These are phyloP conservation scores for Penicillium ochrochloron DNA, from an alignment of 495 filamentous ascomycete genomes.

Conservation along the genomic window DNA sequence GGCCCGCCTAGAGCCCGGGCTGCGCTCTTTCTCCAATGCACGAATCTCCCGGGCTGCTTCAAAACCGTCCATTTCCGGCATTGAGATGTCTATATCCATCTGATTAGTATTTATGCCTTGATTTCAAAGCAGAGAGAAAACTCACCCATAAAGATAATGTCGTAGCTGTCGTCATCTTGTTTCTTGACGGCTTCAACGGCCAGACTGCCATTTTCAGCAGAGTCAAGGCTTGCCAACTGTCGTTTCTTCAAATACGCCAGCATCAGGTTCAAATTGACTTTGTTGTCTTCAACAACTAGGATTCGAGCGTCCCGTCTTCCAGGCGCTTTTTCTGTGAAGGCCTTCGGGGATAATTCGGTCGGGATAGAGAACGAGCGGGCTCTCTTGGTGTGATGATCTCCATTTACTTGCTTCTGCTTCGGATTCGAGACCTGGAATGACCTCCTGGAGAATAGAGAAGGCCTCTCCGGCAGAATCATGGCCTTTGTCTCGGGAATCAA, in stretches of 20 bases:
- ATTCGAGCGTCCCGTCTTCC: constrained; percentile 35
- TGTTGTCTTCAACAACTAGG: constrained; percentile 73
- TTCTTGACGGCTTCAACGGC: constrained; percentile 51
- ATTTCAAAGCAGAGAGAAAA: not conserved
- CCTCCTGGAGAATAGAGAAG: not conserved
- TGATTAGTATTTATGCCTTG: not conserved
- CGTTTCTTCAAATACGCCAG: constrained; percentile 58
- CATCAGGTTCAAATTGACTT: constrained; percentile 72
- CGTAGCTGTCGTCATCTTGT: constrained; percentile 35
- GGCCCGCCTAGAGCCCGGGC: not conserved
- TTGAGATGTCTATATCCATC: constrained; percentile 57
- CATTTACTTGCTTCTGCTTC: not conserved
- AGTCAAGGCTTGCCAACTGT: constrained; percentile 33
- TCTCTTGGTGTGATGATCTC: not conserved
- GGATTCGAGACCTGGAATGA: not conserved
- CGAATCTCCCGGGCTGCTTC: constrained; percentile 68
- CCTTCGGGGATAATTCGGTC: not conserved
- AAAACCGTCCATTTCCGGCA: constrained; percentile 75
- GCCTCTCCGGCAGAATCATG: not conserved
- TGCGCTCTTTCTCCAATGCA: constrained; percentile 55
- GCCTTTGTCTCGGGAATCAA: not conserved
- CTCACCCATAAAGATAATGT: constrained; percentile 55
- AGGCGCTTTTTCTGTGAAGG: not conserved
- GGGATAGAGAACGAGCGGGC: not conserved
- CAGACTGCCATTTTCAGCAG: constrained; percentile 52